These are phyloP conservation scores for Rhodomyrtus tomentosa DNA, from an alignment of 345 rosid species.

Conservation along the genomic window DNA sequence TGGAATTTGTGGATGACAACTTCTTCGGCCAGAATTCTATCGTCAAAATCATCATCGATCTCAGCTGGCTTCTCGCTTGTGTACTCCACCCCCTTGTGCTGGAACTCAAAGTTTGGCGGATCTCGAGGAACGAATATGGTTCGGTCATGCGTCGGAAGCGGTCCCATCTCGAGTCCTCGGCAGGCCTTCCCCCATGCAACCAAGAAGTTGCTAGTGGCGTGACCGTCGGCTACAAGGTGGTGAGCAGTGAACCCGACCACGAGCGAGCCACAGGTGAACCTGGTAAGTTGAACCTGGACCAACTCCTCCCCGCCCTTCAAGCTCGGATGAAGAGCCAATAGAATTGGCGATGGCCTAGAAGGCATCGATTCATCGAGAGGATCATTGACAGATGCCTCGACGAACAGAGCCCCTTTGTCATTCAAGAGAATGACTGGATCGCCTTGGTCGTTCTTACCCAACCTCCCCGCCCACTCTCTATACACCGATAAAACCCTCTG, in stretches of 20 bases:
- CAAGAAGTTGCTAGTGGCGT: constrained; percentile 15
- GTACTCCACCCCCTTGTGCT: constrained; percentile 14
- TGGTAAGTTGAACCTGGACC: constrained; percentile 18
- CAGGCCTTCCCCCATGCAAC: constrained; percentile 23
- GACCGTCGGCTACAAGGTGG: constrained; percentile 22
- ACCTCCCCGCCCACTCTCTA: constrained; percentile 17
- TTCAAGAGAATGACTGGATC: constrained; percentile 11
- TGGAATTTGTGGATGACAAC: constrained; percentile 15
- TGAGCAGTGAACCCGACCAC: constrained; percentile 20
- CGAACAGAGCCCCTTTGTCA: constrained; percentile 14
- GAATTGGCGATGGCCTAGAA: constrained; percentile 9
- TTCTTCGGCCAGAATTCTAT: neutral
- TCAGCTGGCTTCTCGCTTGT: neutral
- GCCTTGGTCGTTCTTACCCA: constrained; percentile 9
- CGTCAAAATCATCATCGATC: neutral
- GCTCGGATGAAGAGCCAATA: constrained; percentile 15
- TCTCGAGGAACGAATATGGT: constrained; percentile 9
- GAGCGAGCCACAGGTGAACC: constrained; percentile 21
- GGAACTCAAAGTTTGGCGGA: constrained; percentile 7
- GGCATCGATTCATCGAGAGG: constrained; percentile 8
- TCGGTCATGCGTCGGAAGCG: constrained; percentile 6
- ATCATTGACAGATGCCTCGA: constrained; percentile 8
- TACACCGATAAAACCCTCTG: constrained; percentile 9
- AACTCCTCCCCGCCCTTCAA: constrained; percentile 19
- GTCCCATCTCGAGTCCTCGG: constrained; percentile 12